A percentile compares a stretch with the other conserved stretches of the same genome.
Conservation (phyloP, 2,329 filamentous ascomycete species). For the Cyphellophora europaea region DNA sequence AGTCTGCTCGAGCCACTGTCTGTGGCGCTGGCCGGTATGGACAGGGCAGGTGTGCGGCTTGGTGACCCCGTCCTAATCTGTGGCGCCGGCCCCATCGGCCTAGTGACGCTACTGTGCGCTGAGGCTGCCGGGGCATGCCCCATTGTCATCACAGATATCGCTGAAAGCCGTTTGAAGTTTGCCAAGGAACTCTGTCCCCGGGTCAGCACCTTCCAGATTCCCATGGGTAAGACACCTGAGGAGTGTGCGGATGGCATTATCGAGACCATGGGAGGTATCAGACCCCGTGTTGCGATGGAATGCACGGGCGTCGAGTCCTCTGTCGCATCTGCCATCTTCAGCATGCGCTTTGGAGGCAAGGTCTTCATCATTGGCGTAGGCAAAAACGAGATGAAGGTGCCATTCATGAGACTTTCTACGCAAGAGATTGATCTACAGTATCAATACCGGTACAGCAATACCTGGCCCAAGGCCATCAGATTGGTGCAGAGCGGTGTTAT, state of each 20-base stretch:
- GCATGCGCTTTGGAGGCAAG: slow-evolving; percentile 88
- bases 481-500: slow-evolving; percentile 77
- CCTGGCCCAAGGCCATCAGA: slow-evolving; percentile 87
- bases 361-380: slow-evolving; percentile 96
- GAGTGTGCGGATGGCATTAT: slow-evolving; percentile 63
- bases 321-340: slow-evolving; percentile 77
- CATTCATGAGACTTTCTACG: slow-evolving; percentile 87
- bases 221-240: slow-evolving; percentile 43
- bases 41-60: slow-evolving; percentile 68
- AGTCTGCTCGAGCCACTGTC: slow-evolving; percentile 83
- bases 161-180: slow-evolving; percentile 73
- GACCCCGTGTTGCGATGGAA: slow-evolving; percentile 76
- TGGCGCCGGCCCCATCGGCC: slow-evolving; percentile 86
- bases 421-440: slow-evolving; percentile 91
- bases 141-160: slow-evolving; percentile 89
- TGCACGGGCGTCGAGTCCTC: slow-evolving; percentile 92
- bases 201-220: slow-evolving; percentile 59
- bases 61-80: slow-evolving; percentile 85
- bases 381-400: slow-evolving; percentile 88
- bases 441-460: slow-evolving; percentile 94
- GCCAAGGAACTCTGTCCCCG: slow-evolving; percentile 74
- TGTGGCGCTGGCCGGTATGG: slow-evolving; percentile 80
- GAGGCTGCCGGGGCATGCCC: slow-evolving; percentile 82
- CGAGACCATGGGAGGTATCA: slow-evolving; percentile 62
- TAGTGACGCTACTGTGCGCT: slow-evolving; percentile 77